A percentile compares a stretch with the other conserved stretches of the same genome.
Evolutionary conservation across 495 filamentous ascomycete genomes (phyloP).

Genomic region (Bathelium albidoporum): DNA sequence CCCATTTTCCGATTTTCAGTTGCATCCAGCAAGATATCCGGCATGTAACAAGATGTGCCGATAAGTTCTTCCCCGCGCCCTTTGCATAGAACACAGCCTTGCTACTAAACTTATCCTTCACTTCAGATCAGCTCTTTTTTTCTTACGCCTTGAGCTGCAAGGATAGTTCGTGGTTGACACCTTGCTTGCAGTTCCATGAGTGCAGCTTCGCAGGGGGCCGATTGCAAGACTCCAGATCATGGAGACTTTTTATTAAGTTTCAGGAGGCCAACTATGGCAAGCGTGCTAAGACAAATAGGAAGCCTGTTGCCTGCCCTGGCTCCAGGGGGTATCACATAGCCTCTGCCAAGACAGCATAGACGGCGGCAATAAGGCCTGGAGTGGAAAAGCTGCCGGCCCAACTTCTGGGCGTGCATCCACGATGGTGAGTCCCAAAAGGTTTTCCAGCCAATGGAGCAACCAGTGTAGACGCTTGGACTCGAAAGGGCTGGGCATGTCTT

Average conservation of each 20-base stretch:
- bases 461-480: background rate
- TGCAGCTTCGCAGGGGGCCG: background rate
- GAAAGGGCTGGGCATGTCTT: background rate
- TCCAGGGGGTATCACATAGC: too few species aligned
- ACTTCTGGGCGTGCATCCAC: background rate
- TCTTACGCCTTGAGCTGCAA: background rate
- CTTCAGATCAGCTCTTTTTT: background rate
- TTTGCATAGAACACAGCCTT: too few species aligned
- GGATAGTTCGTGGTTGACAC: background rate
- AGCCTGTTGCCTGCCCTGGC: background rate
- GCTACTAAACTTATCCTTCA: background rate
- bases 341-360: too few species aligned
- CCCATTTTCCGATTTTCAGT: too few species aligned
- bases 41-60: too few species aligned
- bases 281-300: background rate
- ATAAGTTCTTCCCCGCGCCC: too few species aligned
- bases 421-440: background rate
- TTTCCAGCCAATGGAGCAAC: background rate
- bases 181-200: background rate
- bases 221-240: background rate
- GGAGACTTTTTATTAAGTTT: background rate
- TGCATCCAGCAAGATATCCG: too few species aligned
- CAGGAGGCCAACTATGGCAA: background rate
- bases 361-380: background rate
- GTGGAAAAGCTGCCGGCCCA: background rate